Evolutionary conservation across 2,329 filamentous ascomycete genomes (phyloP).

Genomic region (Graphiopsis chlorocephala): DNA sequence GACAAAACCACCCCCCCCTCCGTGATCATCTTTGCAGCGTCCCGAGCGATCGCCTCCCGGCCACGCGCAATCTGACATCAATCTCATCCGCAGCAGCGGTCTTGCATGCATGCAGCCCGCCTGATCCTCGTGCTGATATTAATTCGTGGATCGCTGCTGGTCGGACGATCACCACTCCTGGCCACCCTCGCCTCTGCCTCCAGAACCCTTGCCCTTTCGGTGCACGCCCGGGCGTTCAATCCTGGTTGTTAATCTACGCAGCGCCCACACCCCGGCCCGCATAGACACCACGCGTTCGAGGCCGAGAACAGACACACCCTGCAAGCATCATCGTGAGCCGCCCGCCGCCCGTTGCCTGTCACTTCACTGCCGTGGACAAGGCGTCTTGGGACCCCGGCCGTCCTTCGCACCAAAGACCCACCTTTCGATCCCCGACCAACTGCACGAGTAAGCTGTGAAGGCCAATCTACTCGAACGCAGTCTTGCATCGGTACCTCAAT

Average conservation of each 20-base stretch:
- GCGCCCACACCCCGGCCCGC: slow-evolving; percentile 24
- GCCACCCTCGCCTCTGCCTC: slow-evolving; percentile 7
- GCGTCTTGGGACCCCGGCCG: slow-evolving; percentile 21
- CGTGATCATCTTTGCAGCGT: slow-evolving; percentile 9
- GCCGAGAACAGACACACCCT: slow-evolving; percentile 16
- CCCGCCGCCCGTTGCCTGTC: slow-evolving; percentile 24
- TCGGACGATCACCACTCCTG: slow-evolving; percentile 17
- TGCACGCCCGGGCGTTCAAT: slow-evolving; percentile 13
- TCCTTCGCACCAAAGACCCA: slow-evolving; percentile 7
- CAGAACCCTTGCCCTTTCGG: slow-evolving; percentile 13
- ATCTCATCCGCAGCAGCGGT: slow-evolving; percentile 14
- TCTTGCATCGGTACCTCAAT: slow-evolving; percentile 15
- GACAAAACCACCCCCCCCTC: background rate
- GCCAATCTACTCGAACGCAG: slow-evolving; percentile 14
- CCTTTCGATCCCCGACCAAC: slow-evolving; percentile 11
- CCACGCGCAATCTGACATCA: slow-evolving; percentile 15
- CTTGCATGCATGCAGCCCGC: slow-evolving; percentile 14
- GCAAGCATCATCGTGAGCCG: slow-evolving; percentile 19
- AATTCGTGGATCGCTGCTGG: slow-evolving; percentile 9
- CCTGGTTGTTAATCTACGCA: slow-evolving; percentile 6
- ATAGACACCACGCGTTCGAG: slow-evolving; percentile 26
- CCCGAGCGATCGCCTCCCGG: slow-evolving; percentile 13
- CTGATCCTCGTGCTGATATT: slow-evolving; percentile 6
- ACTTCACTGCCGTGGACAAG: slow-evolving; percentile 21
- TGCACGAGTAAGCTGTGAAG: slow-evolving; percentile 15